A percentile compares a stretch with the other conserved stretches of the same genome.
Conservation (phyloP, 176 grass and related monocot genomes). For the Triticum timopheevii region DNA sequence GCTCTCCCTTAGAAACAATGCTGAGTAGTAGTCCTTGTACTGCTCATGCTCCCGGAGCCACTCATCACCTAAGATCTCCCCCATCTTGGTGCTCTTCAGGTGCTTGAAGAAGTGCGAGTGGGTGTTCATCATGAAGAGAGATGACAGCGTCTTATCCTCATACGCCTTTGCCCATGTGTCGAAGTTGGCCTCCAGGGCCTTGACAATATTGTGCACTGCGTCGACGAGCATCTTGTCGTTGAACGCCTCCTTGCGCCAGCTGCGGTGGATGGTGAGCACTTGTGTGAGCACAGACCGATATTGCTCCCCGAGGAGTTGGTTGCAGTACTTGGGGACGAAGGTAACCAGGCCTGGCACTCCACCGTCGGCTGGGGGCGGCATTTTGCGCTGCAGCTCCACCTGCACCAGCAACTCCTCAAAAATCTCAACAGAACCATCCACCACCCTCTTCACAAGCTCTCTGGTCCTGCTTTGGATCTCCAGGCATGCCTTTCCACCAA, state of each 20-base stretch:
- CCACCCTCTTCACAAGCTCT: slow-evolving; percentile 75
- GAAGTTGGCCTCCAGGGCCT: slow-evolving; percentile 60
- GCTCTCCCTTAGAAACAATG: slow-evolving; percentile 72
- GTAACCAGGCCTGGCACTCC: slow-evolving; percentile 58
- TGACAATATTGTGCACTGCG: slow-evolving; percentile 48
- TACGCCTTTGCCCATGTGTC: slow-evolving; percentile 75
- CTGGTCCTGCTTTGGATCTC: slow-evolving; percentile 69
- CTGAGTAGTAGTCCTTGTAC: slow-evolving; percentile 77
- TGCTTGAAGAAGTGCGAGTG: slow-evolving; percentile 90
- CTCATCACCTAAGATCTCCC: slow-evolving; percentile 61
- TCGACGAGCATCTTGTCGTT: slow-evolving; percentile 58
- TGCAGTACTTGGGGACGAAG: slow-evolving; percentile 73
- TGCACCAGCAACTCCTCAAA: slow-evolving; percentile 72
- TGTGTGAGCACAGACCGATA: slow-evolving; percentile 58
- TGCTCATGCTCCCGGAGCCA: slow-evolving; percentile 87
- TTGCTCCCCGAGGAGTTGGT: slow-evolving; percentile 58
- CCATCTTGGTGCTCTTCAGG: slow-evolving; percentile 66
- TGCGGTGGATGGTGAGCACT: slow-evolving; percentile 69
- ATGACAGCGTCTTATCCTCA: slow-evolving; percentile 37
- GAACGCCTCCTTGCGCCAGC: slow-evolving; percentile 75
- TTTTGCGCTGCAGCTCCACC: slow-evolving; percentile 72
- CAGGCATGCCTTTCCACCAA: slow-evolving; percentile 64
- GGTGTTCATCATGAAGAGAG: slow-evolving; percentile 69
- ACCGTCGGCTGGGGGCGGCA: slow-evolving; percentile 43
- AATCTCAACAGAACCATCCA: slow-evolving; percentile 70